Evolutionary conservation across 2,329 filamentous ascomycete species (phyloP), one percentile per base, ranked within the genome.

Genomic region (Clonostachys rhizophaga): DNA sequence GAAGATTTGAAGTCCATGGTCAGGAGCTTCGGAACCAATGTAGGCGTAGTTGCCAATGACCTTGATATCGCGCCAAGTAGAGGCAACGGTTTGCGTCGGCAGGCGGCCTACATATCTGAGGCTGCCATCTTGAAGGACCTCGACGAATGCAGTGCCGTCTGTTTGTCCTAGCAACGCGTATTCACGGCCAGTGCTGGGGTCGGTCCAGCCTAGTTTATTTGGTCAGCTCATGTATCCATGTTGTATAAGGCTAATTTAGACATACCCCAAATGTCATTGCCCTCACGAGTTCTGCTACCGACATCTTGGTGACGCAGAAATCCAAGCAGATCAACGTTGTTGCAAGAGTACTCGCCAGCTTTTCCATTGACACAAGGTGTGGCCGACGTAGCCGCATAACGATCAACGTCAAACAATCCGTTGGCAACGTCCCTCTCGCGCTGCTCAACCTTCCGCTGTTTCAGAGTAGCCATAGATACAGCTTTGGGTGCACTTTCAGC

Each of bases 1-100:
- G 53, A 85, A 85, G 58, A 84, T 75, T 58, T 85, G 81, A 20
- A 85, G 70, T 43, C 77, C 76, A 56, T 84, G 81, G 46, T 65
- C 59, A 7, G 54, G 50, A 1, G 76, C 71, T 52, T 71, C 68
- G 40, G 64, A 62, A 8, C 68, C 68, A 34, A 71, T 68, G 49
- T 69, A 62, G 49, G 56, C 59, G 45, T 58, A 55, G 54, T 65
- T 52, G 33, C 55, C 59, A 33, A 65, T 65, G 16, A 68, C 66
- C 43, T 65, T 64, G 55, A 71, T 69, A 51, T 71, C 68, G n/a
- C 68, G 59, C 68, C 68, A 71, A 12, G 50, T 50, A 5, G 58
- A 59, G 9, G 55, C 55, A 2, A 54, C 54, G 3, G 65, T 67
- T 46, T 72, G 64, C 34, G 70, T 69, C 1, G 69, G 68, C 5